phyloP scores from a whole-genome alignment of 768 basidiomycete genomes.

The Amanita polypyramis region DNA sequence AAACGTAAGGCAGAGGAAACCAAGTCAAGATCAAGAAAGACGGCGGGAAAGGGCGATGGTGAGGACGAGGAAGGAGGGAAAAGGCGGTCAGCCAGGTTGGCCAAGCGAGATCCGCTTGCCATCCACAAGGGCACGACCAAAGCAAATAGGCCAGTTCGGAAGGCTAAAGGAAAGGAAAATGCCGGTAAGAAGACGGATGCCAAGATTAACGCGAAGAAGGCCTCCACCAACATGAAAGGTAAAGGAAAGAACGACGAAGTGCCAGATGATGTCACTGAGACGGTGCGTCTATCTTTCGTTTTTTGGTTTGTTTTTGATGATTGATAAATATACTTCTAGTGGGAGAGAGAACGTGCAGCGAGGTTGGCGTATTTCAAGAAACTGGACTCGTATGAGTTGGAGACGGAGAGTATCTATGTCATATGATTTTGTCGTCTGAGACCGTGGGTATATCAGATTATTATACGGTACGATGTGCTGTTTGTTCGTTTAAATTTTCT shows the following conservation, averaged over 20 bases:
- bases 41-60: background rate
- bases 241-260: background rate
- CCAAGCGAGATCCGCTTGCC: background rate
- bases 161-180: conserved; percentile 7
- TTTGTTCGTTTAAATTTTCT: too few relatives aligned
- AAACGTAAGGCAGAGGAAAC: background rate
- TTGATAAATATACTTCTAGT: background rate
- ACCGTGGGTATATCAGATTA: too few relatives aligned
- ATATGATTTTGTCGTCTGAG: background rate
- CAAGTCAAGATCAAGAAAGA: background rate
- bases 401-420: conserved; percentile 5
- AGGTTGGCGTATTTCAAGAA: conserved; percentile 5
- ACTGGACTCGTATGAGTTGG: conserved; percentile 5
- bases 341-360: conserved; percentile 3
- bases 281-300: background rate
- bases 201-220: background rate
- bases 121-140: background rate
- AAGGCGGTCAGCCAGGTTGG: conserved; percentile 4
- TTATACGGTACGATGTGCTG: too few relatives aligned
- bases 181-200: background rate
- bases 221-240: background rate
- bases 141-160: background rate
- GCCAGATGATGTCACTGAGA: background rate
- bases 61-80: background rate
- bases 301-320: background rate